Evolutionary conservation across 805 yeast species (phyloP), one percentile per base, ranked within the genome.

Genomic region (Huiozyma naganishii): DNA sequence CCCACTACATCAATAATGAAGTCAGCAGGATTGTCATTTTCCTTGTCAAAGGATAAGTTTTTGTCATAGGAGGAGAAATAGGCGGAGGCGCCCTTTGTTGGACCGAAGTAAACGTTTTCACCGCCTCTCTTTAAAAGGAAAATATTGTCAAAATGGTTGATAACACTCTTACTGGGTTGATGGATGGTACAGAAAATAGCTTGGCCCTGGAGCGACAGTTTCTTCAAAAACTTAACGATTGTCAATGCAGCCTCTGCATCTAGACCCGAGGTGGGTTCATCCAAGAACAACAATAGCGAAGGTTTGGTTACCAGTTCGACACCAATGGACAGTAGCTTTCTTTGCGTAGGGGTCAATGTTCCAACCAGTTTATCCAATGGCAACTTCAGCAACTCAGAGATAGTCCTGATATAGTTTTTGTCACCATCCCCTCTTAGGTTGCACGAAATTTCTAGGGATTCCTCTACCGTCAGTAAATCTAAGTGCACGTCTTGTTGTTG

Each of bases 1-100:
- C 86, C 88, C 59, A 83, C 79, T 11, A 73, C 74, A 48, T 79
- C 82, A 47, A 81, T 65, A 55, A 80, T 73, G 63, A 80, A 81
- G 58, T 80, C 88, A 11, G 88, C 87, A 2, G 87, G 87, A 50
- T 81, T 80, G 42, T 77, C 86, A n/a, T 51, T 52, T 23, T 61
- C 61, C 3, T 27, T 36, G 29, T 61, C 62, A 61, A 84, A 81
- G 41, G 67, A 66, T 51, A 79, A 70, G n/a, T 83, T 80, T 5
- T 39, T 44, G 27, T 90, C 83, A 51, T 77, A 61, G 44, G 66
- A 65, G 59, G 78, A 81, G 67, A 75, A 52, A 54, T 68, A 46
- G 43, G 59, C 59, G 6, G 79, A 74, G 57, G 76, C 73, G 39
- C 70, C 64, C 39, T 86, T 84, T 52, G 80, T 76, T 48, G 80